A percentile compares a stretch with the other conserved stretches of the same genome.
Evolutionary conservation across 2,329 filamentous ascomycete species (phyloP).

Genomic region (Calonectria multiphialidica): DNA sequence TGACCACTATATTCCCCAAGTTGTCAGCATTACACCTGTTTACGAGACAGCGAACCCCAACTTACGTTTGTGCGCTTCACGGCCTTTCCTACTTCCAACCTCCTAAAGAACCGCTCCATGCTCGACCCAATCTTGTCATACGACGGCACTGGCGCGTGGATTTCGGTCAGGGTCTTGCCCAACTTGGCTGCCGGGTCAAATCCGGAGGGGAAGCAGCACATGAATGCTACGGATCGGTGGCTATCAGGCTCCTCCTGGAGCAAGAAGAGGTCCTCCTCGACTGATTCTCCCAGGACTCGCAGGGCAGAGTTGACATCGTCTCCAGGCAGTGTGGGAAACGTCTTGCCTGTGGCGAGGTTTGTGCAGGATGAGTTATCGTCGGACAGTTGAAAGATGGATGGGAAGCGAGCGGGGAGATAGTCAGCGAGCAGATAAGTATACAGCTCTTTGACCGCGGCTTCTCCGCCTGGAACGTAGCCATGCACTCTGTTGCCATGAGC

Average conservation of each 20-base stretch:
- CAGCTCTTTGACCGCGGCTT: conserved; percentile 58
- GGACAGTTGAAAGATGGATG: conserved; percentile 59
- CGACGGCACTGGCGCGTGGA: conserved; percentile 65
- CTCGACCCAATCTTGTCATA: conserved; percentile 67
- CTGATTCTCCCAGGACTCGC: conserved; percentile 58
- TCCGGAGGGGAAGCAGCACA: conserved; percentile 65
- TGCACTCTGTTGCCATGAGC: conserved; percentile 55
- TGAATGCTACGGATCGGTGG: conserved; percentile 60
- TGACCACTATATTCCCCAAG: conserved; percentile 30
- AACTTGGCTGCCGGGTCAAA: conserved; percentile 65
- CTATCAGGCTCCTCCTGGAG: conserved; percentile 55
- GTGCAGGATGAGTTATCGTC: conserved; percentile 44
- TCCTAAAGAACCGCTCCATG: conserved; percentile 67
- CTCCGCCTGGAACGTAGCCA: conserved; percentile 55
- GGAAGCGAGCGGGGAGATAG: conserved; percentile 63
- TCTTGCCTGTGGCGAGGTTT: conserved; percentile 54
- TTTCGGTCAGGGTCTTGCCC: conserved; percentile 59
- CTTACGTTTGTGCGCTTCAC: conserved; percentile 64
- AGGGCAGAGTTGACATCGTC: conserved; percentile 51
- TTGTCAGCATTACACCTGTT: background rate
- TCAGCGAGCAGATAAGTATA: conserved; percentile 60
- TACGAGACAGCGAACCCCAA: background rate
- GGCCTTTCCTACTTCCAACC: conserved; percentile 60
- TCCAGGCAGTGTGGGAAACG: conserved; percentile 43
- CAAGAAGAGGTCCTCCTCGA: conserved; percentile 69